A percentile compares a stretch with the other conserved stretches of the same genome.
Evolutionary conservation across 495 filamentous ascomycete genomes (phyloP).

Genomic region (Neurospora sp.): DNA sequence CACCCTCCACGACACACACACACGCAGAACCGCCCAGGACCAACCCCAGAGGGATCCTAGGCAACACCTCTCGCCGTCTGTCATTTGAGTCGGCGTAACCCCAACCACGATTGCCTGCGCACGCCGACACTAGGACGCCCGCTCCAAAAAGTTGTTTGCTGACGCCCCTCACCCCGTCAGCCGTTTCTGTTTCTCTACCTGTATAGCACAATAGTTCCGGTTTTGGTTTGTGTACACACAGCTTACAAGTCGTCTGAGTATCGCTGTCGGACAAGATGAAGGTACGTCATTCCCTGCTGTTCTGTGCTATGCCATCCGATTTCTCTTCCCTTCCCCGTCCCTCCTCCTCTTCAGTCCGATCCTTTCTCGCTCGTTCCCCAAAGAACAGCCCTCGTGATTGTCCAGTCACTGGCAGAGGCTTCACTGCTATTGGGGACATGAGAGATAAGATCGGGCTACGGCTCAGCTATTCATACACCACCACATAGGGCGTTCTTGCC

Average conservation of each 20-base stretch:
- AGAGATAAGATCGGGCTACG: neutral
- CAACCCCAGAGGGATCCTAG: slow-evolving; percentile 11
- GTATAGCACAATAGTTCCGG: slow-evolving; percentile 1
- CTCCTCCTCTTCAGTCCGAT: neutral
- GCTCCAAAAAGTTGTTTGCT: slow-evolving; percentile 5
- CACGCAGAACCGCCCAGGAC: slow-evolving; percentile 5
- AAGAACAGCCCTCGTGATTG: neutral
- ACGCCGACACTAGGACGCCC: slow-evolving; percentile 8
- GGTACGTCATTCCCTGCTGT: slow-evolving; percentile 34
- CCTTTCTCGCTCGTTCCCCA: neutral
- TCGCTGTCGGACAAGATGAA: slow-evolving; percentile 32
- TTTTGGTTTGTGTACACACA: slow-evolving; percentile 3
- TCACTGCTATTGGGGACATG: neutral
- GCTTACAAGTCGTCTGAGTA: slow-evolving; percentile 7
- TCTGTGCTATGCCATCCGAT: slow-evolving; percentile 9
- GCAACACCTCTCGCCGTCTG: slow-evolving; percentile 1
- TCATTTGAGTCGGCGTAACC: slow-evolving; percentile 18
- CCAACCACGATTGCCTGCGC: slow-evolving; percentile 9
- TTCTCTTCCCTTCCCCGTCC: slow-evolving; percentile 8
- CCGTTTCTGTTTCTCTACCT: neutral
- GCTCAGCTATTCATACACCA: neutral
- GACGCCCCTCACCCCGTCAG: slow-evolving; percentile 7
- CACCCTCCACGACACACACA: neutral
- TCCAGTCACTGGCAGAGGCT: neutral
- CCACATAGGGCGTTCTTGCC: neutral